Percentiles rank a stretch among this genome's conserved stretches.
These are phyloP conservation scores for Neurospora sp. DNA, from an alignment of 2,329 filamentous ascomycete genomes.

Conservation along the genomic window DNA sequence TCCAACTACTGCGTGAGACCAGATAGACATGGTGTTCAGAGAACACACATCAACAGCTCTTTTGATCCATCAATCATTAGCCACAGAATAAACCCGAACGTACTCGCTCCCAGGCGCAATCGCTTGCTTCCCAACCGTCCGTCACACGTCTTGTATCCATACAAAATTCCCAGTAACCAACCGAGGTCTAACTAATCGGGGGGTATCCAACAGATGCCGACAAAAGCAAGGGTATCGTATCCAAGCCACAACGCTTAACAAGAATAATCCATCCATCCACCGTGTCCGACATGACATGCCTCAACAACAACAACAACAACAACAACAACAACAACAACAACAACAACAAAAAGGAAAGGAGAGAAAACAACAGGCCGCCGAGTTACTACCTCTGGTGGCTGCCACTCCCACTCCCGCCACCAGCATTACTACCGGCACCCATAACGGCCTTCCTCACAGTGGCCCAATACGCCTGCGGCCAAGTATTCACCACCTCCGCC, in stretches of 20 bases:
- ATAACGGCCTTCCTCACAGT: conserved; percentile 41
- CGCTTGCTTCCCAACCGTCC: not conserved
- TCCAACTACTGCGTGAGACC: not conserved
- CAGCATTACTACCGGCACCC: not conserved
- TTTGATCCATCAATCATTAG: not conserved
- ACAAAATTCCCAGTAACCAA: not conserved
- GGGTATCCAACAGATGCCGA: not conserved
- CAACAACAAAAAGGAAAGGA: not conserved
- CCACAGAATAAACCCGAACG: not conserved
- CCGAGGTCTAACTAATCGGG: not conserved
- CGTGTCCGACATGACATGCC: too few species aligned
- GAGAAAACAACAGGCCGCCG: not conserved
- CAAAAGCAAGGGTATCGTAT: not conserved
- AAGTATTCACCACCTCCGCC: conserved; percentile 42
- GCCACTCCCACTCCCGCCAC: not conserved
- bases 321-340: not conserved
- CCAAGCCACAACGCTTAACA: not conserved
- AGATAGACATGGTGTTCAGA: not conserved
- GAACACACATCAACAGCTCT: not conserved
- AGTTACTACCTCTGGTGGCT: not conserved
- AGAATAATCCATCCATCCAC: not conserved
- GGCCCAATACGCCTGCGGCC: conserved; percentile 53
- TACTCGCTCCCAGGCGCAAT: not conserved
- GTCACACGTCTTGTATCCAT: not conserved
- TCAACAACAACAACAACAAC: not conserved